Evolutionary conservation across 2,329 filamentous ascomycete genomes (phyloP).

Genomic region (Pestalotiopsis sp.): DNA sequence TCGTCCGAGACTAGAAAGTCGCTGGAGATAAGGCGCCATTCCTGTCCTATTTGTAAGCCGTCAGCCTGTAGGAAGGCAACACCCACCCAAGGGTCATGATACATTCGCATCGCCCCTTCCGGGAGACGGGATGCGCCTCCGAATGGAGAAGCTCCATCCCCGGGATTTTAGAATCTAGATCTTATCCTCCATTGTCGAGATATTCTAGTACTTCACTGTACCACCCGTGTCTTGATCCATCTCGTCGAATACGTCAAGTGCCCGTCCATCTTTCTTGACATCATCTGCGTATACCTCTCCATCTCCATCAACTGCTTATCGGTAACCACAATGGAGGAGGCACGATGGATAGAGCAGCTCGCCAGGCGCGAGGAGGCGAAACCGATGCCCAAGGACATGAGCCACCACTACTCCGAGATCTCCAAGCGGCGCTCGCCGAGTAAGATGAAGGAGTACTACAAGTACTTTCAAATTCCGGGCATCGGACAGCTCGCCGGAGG

Average conservation of each 20-base stretch:
- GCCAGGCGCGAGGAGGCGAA: conserved; percentile 26
- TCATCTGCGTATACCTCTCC: background rate
- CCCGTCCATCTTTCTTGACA: background rate
- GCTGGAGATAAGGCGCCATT: conserved; percentile 5
- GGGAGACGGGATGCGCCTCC: background rate
- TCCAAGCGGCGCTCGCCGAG: conserved; percentile 68
- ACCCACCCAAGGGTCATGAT: conserved; percentile 1
- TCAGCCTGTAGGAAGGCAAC: conserved; percentile 1
- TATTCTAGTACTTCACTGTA: background rate
- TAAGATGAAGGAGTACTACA: conserved; percentile 80
- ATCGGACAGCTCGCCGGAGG: conserved; percentile 65
- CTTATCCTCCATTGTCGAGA: background rate
- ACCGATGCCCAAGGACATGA: conserved; percentile 69
- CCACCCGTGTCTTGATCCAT: background rate
- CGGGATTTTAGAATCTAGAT: background rate
- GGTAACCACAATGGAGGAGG: conserved; percentile 8
- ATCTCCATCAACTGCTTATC: background rate
- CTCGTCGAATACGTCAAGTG: background rate
- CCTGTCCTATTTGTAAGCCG: conserved; percentile 9
- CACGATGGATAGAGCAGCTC: background rate
- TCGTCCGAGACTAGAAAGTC: conserved; percentile 4
- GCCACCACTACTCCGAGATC: conserved; percentile 74
- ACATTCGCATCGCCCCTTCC: background rate
- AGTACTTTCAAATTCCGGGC: conserved; percentile 73
- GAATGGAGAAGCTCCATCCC: conserved; percentile 6